Conservation (phyloP, 163 green algal species). For the Scenedesmus sp. region DNA sequence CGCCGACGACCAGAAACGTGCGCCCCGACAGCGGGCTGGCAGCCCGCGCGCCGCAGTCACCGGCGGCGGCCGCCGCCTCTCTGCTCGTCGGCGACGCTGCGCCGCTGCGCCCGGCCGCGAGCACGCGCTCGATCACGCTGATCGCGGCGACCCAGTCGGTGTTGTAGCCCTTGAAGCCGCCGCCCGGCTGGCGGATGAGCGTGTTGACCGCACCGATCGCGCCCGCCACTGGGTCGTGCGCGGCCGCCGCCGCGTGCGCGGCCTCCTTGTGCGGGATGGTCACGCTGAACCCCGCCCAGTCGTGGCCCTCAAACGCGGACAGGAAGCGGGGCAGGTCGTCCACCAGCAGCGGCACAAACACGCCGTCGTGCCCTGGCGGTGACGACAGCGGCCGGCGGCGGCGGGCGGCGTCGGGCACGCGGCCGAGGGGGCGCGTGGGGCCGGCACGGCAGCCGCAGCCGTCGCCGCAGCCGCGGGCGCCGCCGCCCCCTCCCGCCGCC, state of each 20-base stretch:
- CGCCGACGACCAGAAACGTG: slow-evolving; percentile 92
- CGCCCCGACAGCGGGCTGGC: slow-evolving; percentile 58
- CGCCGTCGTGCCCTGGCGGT: slow-evolving; percentile 79
- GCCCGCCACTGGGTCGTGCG: slow-evolving; percentile 75
- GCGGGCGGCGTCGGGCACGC: too few relatives aligned
- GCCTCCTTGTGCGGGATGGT: slow-evolving; percentile 98
- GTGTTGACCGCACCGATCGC: slow-evolving; percentile 97
- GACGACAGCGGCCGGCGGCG: too few relatives aligned
- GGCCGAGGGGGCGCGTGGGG: too few relatives aligned
- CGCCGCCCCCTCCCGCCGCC: too few relatives aligned
- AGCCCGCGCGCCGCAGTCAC: too few relatives aligned
- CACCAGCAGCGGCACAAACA: slow-evolving; percentile 97
- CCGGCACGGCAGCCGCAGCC: too few relatives aligned
- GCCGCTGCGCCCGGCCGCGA: slow-evolving; percentile 26
- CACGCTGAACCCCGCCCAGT: slow-evolving; percentile 82
- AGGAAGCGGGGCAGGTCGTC: slow-evolving; percentile 90
- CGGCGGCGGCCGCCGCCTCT: not conserved
- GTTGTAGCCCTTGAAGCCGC: slow-evolving; percentile 84
- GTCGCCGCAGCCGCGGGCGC: too few relatives aligned
- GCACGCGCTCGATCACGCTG: slow-evolving; percentile 74
- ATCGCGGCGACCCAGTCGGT: slow-evolving; percentile 96
- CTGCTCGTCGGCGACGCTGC: slow-evolving; percentile 30
- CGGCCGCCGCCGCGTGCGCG: slow-evolving; percentile 67
- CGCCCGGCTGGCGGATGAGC: slow-evolving; percentile 79
- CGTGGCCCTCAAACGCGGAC: slow-evolving; percentile 57